Percentiles rank a stretch among this genome's conserved stretches.
Conservation (phyloP, 2,329 filamentous ascomycete species). For the Leptographium galeiforme region DNA sequence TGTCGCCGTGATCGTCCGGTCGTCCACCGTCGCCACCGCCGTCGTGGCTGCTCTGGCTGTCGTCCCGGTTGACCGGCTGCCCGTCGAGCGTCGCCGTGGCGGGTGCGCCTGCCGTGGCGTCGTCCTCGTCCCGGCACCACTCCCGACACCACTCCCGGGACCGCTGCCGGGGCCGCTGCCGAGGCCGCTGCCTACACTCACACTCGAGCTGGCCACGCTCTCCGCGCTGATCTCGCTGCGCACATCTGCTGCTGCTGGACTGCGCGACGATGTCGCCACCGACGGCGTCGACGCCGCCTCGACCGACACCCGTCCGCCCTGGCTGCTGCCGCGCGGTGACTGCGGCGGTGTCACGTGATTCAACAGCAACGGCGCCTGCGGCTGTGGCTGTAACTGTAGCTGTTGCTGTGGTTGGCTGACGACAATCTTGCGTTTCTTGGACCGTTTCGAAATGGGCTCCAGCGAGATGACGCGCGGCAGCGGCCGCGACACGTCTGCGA, state of each 20-base stretch:
- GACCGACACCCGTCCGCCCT: conserved; percentile 14
- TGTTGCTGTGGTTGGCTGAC: conserved; percentile 15
- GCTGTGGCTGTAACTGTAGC: background rate
- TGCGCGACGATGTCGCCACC: conserved; percentile 15
- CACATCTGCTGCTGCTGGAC: conserved; percentile 35
- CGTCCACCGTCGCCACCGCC: conserved; percentile 27
- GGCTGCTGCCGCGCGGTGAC: background rate
- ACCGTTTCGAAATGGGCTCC: conserved; percentile 66
- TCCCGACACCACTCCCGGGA: background rate
- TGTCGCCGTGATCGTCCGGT: conserved; percentile 74
- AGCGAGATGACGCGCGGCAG: conserved; percentile 74
- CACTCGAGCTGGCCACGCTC: conserved; percentile 42
- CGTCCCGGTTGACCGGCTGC: background rate
- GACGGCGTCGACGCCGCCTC: conserved; percentile 21
- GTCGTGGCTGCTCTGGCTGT: background rate
- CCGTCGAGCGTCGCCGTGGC: background rate
- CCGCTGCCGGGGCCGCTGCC: conserved; percentile 1
- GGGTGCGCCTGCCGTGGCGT: background rate
- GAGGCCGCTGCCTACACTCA: conserved; percentile 17
- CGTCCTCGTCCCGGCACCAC: background rate
- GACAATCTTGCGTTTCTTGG: conserved; percentile 46
- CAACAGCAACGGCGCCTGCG: conserved; percentile 19
- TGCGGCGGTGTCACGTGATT: background rate
- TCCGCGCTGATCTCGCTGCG: conserved; percentile 59
- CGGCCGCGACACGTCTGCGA: conserved; percentile 60